These are phyloP conservation scores for Papiliotrema fonsecae DNA, from an alignment of 1,284 basidiomycete species.

Conservation along the genomic window DNA sequence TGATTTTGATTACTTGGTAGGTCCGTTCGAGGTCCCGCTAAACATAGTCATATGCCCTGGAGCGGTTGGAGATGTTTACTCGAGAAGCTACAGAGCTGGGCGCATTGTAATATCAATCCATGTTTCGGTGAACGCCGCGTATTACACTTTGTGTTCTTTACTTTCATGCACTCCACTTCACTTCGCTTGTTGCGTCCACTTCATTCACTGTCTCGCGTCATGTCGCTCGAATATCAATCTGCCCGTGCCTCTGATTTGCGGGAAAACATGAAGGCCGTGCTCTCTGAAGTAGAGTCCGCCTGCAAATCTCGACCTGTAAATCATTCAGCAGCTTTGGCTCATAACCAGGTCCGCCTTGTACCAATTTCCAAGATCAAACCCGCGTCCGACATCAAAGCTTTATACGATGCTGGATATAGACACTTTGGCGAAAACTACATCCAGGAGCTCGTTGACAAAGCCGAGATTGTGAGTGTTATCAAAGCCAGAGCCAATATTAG, in stretches of 20 bases:
- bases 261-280: conserved; percentile 47
- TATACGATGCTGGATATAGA: conserved; percentile 71
- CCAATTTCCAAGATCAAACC: conserved; percentile 96
- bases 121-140: too few species aligned
- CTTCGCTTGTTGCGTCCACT: too few species aligned
- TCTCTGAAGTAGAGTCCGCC: conserved; percentile 37
- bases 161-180: too few species aligned
- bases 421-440: conserved; percentile 99
- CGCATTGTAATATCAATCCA: conserved; percentile 7
- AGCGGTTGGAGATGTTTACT: conserved; percentile 46
- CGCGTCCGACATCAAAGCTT: conserved; percentile 74
- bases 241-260: conserved; percentile 46
- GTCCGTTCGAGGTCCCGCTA: conserved; percentile 8
- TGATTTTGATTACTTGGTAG: conserved; percentile 48
- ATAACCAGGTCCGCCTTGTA: conserved; percentile 57
- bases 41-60: conserved; percentile 42
- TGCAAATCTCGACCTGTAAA: conserved; percentile 5
- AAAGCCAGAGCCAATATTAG: conserved; percentile 46
- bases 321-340: not conserved
- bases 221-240: conserved; percentile 30
- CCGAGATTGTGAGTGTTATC: conserved; percentile 57
- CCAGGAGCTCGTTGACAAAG: conserved; percentile 89
- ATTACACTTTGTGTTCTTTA: too few species aligned
- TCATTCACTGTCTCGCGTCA: not conserved
- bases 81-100: conserved; percentile 38